Percentiles rank a stretch among this genome's conserved stretches.
phyloP scores from a whole-genome alignment of 805 yeast species.

The Sungouiozyma intestinalis region DNA sequence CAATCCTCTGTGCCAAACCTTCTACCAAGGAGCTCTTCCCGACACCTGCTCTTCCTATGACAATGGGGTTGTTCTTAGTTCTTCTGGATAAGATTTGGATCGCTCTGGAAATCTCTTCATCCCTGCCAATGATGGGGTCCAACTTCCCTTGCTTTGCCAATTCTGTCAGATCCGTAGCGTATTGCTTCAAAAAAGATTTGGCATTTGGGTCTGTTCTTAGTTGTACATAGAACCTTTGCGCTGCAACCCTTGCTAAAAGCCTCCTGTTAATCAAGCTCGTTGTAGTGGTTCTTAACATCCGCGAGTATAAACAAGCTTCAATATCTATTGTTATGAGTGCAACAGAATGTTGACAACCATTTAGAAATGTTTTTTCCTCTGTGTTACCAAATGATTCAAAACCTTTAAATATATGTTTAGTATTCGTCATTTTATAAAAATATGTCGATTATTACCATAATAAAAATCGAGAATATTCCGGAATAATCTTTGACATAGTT shows the following conservation, averaged over 20 bases:
- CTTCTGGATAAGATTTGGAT: slow-evolving; percentile 86
- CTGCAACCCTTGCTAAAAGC: background rate
- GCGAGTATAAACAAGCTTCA: background rate
- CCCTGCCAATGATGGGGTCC: slow-evolving; percentile 96
- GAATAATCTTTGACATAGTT: slow-evolving; percentile 1
- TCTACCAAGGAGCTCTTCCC: slow-evolving; percentile 97
- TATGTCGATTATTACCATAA: no score
- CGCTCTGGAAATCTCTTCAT: slow-evolving; percentile 88
- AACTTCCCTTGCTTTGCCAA: slow-evolving; percentile 82
- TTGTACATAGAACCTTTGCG: slow-evolving; percentile 11
- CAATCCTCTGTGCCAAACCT: slow-evolving; percentile 89
- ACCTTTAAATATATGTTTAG: background rate
- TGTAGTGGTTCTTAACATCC: background rate
- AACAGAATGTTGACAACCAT: no score
- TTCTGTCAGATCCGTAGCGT: slow-evolving; percentile 76
- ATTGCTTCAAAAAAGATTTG: slow-evolving; percentile 72
- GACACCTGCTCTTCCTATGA: slow-evolving; percentile 95
- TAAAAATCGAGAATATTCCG: slow-evolving; percentile 1
- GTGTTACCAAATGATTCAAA: background rate
- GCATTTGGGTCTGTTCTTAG: slow-evolving; percentile 36
- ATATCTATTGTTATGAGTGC: no score
- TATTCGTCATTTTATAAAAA: slow-evolving; percentile 1
- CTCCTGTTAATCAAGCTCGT: background rate
- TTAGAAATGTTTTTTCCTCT: no score
- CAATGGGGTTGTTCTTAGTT: slow-evolving; percentile 90